Base-by-base conservation (phyloP, 2,329 filamentous ascomycete species). In the Tothia fuscella region DNA sequence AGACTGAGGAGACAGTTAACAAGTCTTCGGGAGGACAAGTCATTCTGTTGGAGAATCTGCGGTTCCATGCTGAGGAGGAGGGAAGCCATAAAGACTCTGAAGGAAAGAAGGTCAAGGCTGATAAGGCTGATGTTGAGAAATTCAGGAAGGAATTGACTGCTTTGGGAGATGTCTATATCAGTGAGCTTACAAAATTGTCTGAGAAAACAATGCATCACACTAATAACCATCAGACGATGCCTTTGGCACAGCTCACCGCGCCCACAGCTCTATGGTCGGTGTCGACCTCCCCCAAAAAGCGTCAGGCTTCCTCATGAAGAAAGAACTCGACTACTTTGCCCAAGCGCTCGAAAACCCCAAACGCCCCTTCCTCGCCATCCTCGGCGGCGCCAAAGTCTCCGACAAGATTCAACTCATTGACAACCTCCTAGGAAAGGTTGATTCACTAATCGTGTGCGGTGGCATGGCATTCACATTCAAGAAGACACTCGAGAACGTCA, bases 401-500 rank as follows among this genome's bases (percentile, higher is more conserved):
- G 91, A 98, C 76, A 98, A 98, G 81, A 98, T 98, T 64, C 86
- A 95, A 73, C 76, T 98, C 55, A 96, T 98, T 61, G 88, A 98
- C 71, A 98, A 98, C 75, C 74, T 98, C 51, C 81, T 98, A 53
- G 84, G 87, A 67, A 96, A 98, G 77, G 88, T 98, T 65, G 77
- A 98, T 76, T 91, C 81, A 63, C 76, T 98, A 51, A 82, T 98
- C 66, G 82, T 98, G 67, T 94, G 89, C 63, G 91, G 91, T 60
- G 91, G 78, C 56, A 98, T 98, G 91, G 88, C 91, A 49, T 98
- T 96, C 72, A 98, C 91, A 55, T 98, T 98, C 78, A 96, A 96
- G 77, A 98, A 98, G 78, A 89, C 86, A n/a, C 76, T 96, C 44
- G 77, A 95, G 67, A 72, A 76, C 60, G 80, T 96, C 57, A 75